A percentile compares a stretch with the other conserved stretches of the same genome.
phyloP scores from a whole-genome alignment of 2,329 filamentous ascomycete genomes.

The Colletotrichum lini region DNA sequence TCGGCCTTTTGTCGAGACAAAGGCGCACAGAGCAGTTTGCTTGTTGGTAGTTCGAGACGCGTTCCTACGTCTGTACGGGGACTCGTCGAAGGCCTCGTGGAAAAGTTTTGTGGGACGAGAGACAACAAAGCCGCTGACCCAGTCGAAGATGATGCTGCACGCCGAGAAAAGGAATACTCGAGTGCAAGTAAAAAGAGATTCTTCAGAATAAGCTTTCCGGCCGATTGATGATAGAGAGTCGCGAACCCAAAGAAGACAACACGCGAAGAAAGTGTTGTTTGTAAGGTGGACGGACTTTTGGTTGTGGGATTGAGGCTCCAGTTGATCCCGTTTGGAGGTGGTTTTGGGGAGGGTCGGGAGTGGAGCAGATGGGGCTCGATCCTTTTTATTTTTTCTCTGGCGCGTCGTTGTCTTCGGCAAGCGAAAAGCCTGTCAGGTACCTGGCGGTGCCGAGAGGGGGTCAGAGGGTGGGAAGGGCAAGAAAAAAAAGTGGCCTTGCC shows the following conservation, averaged over 20 bases:
- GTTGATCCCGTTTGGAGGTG: constrained; percentile 45
- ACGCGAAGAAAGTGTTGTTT: constrained; percentile 40
- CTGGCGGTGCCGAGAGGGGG: constrained; percentile 36
- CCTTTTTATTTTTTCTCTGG: constrained; percentile 40
- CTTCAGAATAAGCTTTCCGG: constrained; percentile 28
- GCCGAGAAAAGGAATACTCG: constrained; percentile 28
- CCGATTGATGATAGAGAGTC: constrained; percentile 40
- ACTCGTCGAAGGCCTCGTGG: constrained; percentile 38
- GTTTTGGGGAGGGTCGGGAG: constrained; percentile 43
- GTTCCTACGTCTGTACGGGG: constrained; percentile 40
- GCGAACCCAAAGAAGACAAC: constrained; percentile 42
- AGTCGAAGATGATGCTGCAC: constrained; percentile 24
- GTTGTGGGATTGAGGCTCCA: constrained; percentile 45
- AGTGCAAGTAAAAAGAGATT: constrained; percentile 18
- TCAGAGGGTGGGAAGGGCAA: constrained; percentile 9
- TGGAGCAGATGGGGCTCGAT: constrained; percentile 44
- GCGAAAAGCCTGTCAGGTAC: constrained; percentile 40
- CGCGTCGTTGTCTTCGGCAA: constrained; percentile 37
- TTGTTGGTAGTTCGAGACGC: constrained; percentile 39
- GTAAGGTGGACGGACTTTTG: constrained; percentile 41
- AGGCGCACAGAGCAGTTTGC: constrained; percentile 38
- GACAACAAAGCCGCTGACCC: constrained; percentile 39
- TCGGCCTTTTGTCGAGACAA: constrained; percentile 42
- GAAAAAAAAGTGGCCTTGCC: constrained; percentile 39
- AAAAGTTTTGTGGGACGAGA: constrained; percentile 41